phyloP scores from a whole-genome alignment of 164 flowering plant genomes.

The Pachysandra terminalis region DNA sequence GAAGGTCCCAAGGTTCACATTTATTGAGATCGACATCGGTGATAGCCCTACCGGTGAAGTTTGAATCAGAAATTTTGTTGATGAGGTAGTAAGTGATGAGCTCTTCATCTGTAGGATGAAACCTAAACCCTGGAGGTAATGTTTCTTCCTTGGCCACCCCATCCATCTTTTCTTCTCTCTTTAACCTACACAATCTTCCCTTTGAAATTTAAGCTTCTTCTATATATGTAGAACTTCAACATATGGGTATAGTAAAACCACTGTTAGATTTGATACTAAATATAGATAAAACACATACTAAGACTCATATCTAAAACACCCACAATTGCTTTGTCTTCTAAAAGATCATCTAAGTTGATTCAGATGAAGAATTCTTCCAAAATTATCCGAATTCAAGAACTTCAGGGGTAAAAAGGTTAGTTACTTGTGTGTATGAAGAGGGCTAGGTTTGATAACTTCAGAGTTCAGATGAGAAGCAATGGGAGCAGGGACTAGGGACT shows the following conservation, averaged over 20 bases:
- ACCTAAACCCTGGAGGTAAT: conserved; percentile 75
- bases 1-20: conserved; percentile 92
- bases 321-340: no score
- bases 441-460: not conserved
- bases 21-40: conserved; percentile 90
- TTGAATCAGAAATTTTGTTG: conserved; percentile 70
- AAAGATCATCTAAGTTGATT: not conserved
- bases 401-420: no score
- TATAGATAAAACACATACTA: no score
- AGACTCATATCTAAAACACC: no score
- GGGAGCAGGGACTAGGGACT: not conserved
- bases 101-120: conserved; percentile 81
- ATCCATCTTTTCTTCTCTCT: conserved; percentile 20
- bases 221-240: no score
- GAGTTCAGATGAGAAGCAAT: not conserved
- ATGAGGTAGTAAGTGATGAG: conserved; percentile 67
- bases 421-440: no score
- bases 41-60: conserved; percentile 63
- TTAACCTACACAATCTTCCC: not conserved
- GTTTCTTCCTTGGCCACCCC: conserved; percentile 38
- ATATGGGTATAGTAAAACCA: no score
- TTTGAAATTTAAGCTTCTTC: not conserved
- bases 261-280: no score
- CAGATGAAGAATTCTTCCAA: not conserved
- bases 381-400: not conserved